Evolutionary conservation across 495 filamentous ascomycete species (phyloP).

Genomic region (Aspergillus indologenus): DNA sequence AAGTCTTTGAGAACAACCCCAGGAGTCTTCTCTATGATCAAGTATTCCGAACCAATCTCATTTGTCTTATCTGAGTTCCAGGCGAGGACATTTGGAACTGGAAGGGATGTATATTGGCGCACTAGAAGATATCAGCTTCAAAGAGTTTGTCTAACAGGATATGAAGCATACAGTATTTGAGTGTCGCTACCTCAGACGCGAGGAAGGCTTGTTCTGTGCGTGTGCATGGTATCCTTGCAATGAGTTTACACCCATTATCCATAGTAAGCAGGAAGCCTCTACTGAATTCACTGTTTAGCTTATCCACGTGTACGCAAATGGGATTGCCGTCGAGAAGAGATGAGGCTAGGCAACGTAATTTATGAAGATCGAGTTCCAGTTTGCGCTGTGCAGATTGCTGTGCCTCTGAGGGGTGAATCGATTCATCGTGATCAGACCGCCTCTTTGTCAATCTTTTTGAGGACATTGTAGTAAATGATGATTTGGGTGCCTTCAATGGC

Average conservation of each 20-base stretch:
- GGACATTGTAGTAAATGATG: not conserved
- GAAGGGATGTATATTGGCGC: not conserved
- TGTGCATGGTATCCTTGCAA: not conserved
- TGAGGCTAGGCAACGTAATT: not conserved
- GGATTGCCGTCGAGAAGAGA: not conserved
- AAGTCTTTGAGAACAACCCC: not conserved
- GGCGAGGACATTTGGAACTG: not conserved
- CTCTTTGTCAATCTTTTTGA: not conserved
- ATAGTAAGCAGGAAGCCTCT: not conserved
- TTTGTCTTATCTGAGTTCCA: not conserved
- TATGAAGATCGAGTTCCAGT: not conserved
- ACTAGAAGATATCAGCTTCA: not conserved
- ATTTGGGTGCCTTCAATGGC: not conserved
- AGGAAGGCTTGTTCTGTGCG: not conserved
- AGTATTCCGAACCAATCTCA: not conserved
- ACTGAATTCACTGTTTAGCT: not conserved
- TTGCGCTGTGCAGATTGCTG: not conserved
- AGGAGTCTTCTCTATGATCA: not conserved
- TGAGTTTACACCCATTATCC: not conserved
- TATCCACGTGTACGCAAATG: not conserved
- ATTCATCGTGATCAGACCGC: not conserved
- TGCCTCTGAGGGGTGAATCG: not conserved
- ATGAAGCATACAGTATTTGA: not conserved
- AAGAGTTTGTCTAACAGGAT: not conserved
- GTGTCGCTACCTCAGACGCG: not conserved